Conservation (phyloP, 345 rosid genomes). For the Eutrema heterophyllum region DNA sequence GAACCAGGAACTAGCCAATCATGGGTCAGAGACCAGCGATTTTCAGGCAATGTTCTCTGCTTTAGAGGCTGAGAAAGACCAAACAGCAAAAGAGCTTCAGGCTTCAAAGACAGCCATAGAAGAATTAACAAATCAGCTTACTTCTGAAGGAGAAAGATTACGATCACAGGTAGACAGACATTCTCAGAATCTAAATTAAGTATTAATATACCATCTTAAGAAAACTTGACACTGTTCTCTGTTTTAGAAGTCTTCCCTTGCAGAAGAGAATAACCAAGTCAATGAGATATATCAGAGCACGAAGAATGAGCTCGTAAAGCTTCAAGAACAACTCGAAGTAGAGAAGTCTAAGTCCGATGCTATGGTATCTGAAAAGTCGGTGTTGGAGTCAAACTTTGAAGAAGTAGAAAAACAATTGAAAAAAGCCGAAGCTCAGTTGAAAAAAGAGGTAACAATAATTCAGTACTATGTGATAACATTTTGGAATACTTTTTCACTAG, state of each 20-base stretch:
- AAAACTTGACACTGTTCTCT: background rate
- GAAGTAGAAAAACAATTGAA: conserved; percentile 55
- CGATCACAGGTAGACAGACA: conserved; percentile 55
- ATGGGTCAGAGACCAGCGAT: conserved; percentile 49
- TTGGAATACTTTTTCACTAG: background rate
- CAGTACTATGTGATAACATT: background rate
- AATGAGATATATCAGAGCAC: conserved; percentile 56
- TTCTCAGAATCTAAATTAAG: background rate
- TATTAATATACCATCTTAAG: background rate
- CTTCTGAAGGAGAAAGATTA: conserved; percentile 59
- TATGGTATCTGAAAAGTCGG: conserved; percentile 42
- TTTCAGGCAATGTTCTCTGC: conserved; percentile 48
- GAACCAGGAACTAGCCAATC: conserved; percentile 55
- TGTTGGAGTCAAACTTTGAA: conserved; percentile 41
- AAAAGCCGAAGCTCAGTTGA: conserved; percentile 35
- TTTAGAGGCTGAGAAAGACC: conserved; percentile 51
- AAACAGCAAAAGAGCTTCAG: conserved; percentile 54
- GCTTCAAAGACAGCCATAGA: conserved; percentile 50
- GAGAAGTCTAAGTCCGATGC: conserved; percentile 42
- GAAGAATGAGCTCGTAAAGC: conserved; percentile 62
- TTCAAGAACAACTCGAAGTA: conserved; percentile 53
- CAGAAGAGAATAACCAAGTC: conserved; percentile 68
- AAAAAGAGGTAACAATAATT: conserved; percentile 45
- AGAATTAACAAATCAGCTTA: conserved; percentile 48
- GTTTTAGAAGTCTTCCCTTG: conserved; percentile 58